These are phyloP conservation scores for Cytospora chrysosperma DNA, from an alignment of 2,329 filamentous ascomycete genomes.

Conservation along the genomic window DNA sequence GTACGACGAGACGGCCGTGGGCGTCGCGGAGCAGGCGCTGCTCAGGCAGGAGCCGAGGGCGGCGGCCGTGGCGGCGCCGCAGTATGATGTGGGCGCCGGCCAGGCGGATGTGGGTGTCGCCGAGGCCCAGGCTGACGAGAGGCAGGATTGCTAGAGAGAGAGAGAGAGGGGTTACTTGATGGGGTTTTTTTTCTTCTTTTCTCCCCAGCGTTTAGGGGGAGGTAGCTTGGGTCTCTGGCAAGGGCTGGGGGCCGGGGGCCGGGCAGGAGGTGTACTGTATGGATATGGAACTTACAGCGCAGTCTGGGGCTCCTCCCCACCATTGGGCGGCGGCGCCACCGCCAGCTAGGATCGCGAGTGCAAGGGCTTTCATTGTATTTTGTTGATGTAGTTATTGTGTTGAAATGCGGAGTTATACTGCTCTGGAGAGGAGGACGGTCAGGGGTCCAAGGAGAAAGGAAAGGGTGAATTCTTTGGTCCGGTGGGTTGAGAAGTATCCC, in stretches of 20 bases:
- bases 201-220: background rate
- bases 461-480: no score
- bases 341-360: conserved; percentile 17
- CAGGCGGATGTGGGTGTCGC: conserved; percentile 30
- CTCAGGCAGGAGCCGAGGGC: conserved; percentile 33
- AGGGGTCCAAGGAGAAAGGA: no score
- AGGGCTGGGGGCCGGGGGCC: no score
- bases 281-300: conserved; percentile 38
- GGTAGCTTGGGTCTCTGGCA: no score
- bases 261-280: no score
- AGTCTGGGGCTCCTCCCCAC: conserved; percentile 41
- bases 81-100: conserved; percentile 35
- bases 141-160: conserved; percentile 41
- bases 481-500: background rate
- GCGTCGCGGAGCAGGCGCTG: conserved; percentile 33
- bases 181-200: no score
- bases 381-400: background rate
- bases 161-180: background rate
- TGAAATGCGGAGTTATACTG: background rate
- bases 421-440: background rate
- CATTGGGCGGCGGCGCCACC: conserved; percentile 33
- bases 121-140: conserved; percentile 39
- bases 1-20: conserved; percentile 33
- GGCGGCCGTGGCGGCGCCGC: conserved; percentile 30
- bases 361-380: conserved; percentile 8